Percentiles rank a stretch among this genome's conserved stretches.
Evolutionary conservation across 2,329 filamentous ascomycete species (phyloP).

Genomic region (Colletotrichum acutatum): DNA sequence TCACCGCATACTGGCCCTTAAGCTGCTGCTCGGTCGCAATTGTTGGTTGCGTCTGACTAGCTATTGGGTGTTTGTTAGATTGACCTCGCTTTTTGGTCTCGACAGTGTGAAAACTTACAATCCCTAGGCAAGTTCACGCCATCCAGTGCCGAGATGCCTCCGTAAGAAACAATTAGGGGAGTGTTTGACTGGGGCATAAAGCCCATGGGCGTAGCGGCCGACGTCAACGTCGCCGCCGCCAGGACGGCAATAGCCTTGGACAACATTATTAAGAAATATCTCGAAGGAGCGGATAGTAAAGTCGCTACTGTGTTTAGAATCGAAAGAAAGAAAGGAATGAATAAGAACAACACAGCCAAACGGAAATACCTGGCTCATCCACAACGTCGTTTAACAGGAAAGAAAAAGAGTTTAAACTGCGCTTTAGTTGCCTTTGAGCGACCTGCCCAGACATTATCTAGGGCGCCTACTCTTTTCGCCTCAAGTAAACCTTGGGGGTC

Average conservation of each 20-base stretch:
- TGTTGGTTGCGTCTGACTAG: conserved; percentile 26
- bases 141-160: conserved; percentile 47
- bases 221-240: conserved; percentile 45
- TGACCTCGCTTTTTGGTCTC: not conserved
- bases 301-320: conserved; percentile 2
- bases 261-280: conserved; percentile 43
- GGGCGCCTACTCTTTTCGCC: conserved; percentile 2
- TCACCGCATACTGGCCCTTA: conserved; percentile 48
- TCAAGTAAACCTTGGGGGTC: conserved; percentile 6
- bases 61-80: conserved; percentile 2
- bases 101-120: conserved; percentile 42
- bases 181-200: conserved; percentile 52
- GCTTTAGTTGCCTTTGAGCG: not conserved
- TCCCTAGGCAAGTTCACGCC: conserved; percentile 51
- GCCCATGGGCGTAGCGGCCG: conserved; percentile 53
- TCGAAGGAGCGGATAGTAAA: conserved; percentile 18
- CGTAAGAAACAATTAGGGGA: conserved; percentile 53
- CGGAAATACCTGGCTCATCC: conserved; percentile 5
- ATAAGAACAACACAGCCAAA: conserved; percentile 35
- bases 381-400: conserved; percentile 26
- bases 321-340: conserved; percentile 18
- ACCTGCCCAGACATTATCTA: conserved; percentile 16
- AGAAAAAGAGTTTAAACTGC: conserved; percentile 16
- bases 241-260: conserved; percentile 44
- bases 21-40: conserved; percentile 36